Evolutionary conservation across 306 rosid species (phyloP).

Genomic region (peach (Prunus persica)): DNA sequence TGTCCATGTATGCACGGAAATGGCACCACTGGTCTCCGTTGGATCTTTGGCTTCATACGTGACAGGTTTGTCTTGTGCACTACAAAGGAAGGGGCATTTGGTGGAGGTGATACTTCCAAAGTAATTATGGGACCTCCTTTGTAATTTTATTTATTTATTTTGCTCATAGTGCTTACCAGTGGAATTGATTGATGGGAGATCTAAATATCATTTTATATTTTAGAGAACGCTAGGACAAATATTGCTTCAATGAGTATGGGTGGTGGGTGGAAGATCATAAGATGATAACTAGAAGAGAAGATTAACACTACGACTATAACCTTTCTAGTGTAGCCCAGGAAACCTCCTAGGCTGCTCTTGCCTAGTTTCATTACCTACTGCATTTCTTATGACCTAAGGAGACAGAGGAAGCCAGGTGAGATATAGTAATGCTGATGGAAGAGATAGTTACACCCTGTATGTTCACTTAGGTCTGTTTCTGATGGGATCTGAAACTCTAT

Average conservation of each 20-base stretch:
- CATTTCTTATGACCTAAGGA: not conserved
- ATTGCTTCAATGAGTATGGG: not conserved
- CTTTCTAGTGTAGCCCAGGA: not conserved
- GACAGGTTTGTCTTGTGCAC: constrained; percentile 79
- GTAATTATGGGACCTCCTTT: constrained; percentile 42
- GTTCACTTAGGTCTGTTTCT: not conserved
- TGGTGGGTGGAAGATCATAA: not conserved
- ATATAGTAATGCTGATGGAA: not conserved
- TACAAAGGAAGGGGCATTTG: constrained; percentile 82
- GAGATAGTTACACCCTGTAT: not conserved
- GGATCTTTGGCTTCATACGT: constrained; percentile 81
- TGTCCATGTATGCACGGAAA: constrained; percentile 88
- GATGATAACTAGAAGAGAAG: not conserved
- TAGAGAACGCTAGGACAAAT: not conserved
- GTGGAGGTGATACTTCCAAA: constrained; percentile 93
- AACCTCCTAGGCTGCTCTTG: not conserved
- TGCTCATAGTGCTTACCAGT: constrained; percentile 11
- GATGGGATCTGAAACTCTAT: not conserved
- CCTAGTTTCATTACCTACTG: not conserved
- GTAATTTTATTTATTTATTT: constrained; percentile 19
- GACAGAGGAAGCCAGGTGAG: not conserved
- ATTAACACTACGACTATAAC: not conserved
- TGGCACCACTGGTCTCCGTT: constrained; percentile 69
- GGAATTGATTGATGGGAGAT: constrained; percentile 5
- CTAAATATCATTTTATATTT: constrained; percentile 17